Conservation (phyloP, 176 grass and related monocot species). For the Dactylis glomerata region DNA sequence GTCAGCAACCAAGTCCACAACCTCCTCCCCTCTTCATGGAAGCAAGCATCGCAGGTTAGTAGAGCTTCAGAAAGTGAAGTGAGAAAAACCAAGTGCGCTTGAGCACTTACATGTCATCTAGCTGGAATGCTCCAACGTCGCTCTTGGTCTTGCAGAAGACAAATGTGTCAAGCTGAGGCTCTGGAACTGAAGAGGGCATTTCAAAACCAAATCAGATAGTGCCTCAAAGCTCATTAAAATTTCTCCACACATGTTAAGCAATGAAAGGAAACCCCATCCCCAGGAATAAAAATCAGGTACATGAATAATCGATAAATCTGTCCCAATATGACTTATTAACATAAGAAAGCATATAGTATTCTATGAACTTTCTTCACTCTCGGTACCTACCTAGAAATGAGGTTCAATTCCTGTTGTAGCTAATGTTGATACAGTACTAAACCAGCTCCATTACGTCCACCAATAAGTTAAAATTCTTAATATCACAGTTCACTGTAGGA, state of each 20-base stretch:
- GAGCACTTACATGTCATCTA: constrained; percentile 78
- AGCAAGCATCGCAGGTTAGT: constrained; percentile 20
- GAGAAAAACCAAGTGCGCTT: background rate
- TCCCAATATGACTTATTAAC: background rate
- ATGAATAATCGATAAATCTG: constrained; percentile 2
- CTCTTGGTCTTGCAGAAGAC: constrained; percentile 96
- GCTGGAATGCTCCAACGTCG: constrained; percentile 85
- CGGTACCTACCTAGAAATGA: no score
- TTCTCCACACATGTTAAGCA: background rate
- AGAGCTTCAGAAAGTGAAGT: background rate
- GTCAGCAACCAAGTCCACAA: constrained; percentile 86
- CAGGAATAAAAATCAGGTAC: background rate
- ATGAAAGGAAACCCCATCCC: background rate
- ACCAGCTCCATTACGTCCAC: no score
- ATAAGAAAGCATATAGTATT: constrained; percentile 8
- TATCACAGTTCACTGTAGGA: no score
- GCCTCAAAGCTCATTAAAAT: background rate
- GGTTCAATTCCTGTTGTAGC: background rate
- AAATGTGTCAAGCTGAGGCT: constrained; percentile 79
- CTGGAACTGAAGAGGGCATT: constrained; percentile 58
- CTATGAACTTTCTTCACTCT: background rate
- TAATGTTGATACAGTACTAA: no score
- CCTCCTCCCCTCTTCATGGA: constrained; percentile 71
- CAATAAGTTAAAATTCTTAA: no score
- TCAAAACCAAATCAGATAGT: background rate